Evolutionary conservation across 2,329 filamentous ascomycete genomes (phyloP), one percentile per base, ranked within the genome.

Genomic region (Fusarium buxicola): DNA sequence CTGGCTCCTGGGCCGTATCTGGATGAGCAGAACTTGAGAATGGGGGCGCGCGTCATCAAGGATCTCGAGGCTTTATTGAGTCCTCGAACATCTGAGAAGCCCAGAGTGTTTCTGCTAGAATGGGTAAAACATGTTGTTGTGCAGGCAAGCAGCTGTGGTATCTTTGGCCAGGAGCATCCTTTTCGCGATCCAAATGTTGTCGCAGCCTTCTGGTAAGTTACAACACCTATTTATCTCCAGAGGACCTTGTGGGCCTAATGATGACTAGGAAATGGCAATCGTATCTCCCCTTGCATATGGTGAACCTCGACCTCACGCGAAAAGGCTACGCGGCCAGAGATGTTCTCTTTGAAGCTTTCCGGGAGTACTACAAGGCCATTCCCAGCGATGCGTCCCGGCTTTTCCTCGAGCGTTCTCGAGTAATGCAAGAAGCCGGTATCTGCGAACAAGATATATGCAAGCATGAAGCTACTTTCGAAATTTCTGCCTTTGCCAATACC

Each of bases 81-180:
- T 0, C 5, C 8, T 2, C 11, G 12, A 0, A 12, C 7, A 0
- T 12, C 34, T 9, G 36, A 21, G 1, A 30, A 43, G 7, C 31
- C 34, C 0, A 61, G 32, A 1, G 10, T 66, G 0, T 43, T 28
- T 1, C 13, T 68, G 5, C 16, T 44, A 0, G 36, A 66, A 2
- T 68, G 65, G 65, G 15, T 40, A 2, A 40, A 46, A 13, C 53
- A 46, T n/a, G 43, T 54, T 2, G 54, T 66, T n/a, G 59, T 68
- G 0, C 65, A 68, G 15, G 65, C 65, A 7, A 68, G 53, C 15
- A 58, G 65, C 25, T 68, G 65, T 16, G 65, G 65, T 2, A 39
- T 68, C 2, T 55, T 56, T 21, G 65, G 65, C 9, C n/a, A 53
- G 2, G 43, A 55, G 4, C 65, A 68, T 45, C 65, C 65, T 7